Conservation (phyloP, 371 early-diverging fungal species). For the Coemansia sp. region DNA sequence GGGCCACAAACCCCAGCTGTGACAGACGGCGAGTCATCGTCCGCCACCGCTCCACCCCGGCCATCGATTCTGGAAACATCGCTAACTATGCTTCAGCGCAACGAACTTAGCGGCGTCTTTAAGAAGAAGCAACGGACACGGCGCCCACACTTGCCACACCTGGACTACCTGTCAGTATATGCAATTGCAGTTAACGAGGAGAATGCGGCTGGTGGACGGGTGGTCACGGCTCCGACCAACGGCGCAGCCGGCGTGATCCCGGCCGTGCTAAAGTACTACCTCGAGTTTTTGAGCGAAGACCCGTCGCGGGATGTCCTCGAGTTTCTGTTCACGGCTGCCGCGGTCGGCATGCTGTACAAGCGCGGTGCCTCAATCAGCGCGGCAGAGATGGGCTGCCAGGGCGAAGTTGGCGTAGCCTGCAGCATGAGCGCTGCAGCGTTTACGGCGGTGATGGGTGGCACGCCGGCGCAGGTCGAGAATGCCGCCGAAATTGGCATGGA, state of each 20-base stretch:
- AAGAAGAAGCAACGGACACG: constrained; percentile 43
- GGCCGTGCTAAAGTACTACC: constrained; percentile 90
- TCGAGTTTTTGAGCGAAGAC: constrained; percentile 88
- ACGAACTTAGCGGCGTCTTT: constrained; percentile 44
- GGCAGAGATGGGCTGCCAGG: constrained; percentile 96
- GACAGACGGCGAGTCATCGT: constrained; percentile 2
- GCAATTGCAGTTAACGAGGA: constrained; percentile 98
- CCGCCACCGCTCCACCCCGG: neutral
- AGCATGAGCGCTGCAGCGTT: constrained; percentile 96
- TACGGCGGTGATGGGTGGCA: constrained; percentile 94
- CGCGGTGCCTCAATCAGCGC: constrained; percentile 92
- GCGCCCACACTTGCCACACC: constrained; percentile 65
- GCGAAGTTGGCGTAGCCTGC: constrained; percentile 89
- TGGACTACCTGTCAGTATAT: constrained; percentile 93
- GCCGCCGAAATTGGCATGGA: constrained; percentile 98
- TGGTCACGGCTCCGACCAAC: constrained; percentile 93
- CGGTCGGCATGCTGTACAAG: constrained; percentile 96
- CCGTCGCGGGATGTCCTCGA: constrained; percentile 88
- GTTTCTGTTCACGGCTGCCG: constrained; percentile 87
- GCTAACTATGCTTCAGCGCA: constrained; percentile 35
- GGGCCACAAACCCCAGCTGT: constrained; percentile 21
- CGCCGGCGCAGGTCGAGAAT: constrained; percentile 87
- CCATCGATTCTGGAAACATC: constrained; percentile 30
- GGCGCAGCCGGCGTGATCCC: constrained; percentile 96
- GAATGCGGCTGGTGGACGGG: constrained; percentile 93